These are phyloP conservation scores for Corniculantispora saksenae DNA, from an alignment of 2,329 filamentous ascomycete species.

Conservation along the genomic window DNA sequence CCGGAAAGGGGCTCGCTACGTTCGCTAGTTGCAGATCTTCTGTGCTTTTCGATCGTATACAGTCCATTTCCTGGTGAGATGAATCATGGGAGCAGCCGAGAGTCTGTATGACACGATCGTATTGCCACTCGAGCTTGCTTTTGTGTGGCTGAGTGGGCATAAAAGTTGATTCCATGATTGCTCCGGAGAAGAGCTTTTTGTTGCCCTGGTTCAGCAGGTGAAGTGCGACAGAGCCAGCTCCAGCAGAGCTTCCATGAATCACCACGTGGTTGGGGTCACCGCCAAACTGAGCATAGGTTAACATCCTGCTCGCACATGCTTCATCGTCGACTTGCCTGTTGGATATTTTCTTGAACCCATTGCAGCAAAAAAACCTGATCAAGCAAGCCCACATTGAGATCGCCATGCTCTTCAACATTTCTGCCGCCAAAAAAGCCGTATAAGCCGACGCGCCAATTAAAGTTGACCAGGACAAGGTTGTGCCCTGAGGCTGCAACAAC, in stretches of 20 bases:
- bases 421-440: constrained; percentile 64
- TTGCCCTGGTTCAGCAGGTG: constrained; percentile 51
- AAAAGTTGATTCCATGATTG: constrained; percentile 49
- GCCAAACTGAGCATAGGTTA: constrained; percentile 46
- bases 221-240: constrained; percentile 57
- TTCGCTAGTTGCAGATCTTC: constrained; percentile 40
- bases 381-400: constrained; percentile 63
- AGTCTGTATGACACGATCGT: constrained; percentile 13
- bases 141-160: constrained; percentile 49
- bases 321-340: constrained; percentile 33
- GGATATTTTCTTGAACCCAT: constrained; percentile 63
- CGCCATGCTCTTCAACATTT: constrained; percentile 53
- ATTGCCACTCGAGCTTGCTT: constrained; percentile 49
- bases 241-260: constrained; percentile 61
- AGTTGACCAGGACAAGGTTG: constrained; percentile 57
- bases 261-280: constrained; percentile 60
- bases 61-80: constrained; percentile 32
- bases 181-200: constrained; percentile 46
- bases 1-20: constrained; percentile 37
- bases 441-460: constrained; percentile 64
- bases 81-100: background rate
- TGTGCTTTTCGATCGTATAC: constrained; percentile 37
- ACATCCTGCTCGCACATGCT: too few relatives aligned
- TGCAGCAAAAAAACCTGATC: constrained; percentile 62
- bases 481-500: constrained; percentile 46